A percentile compares a stretch with the other conserved stretches of the same genome.
Conservation (phyloP, 2,329 filamentous ascomycete species). For the Chaetomium strumarium region DNA sequence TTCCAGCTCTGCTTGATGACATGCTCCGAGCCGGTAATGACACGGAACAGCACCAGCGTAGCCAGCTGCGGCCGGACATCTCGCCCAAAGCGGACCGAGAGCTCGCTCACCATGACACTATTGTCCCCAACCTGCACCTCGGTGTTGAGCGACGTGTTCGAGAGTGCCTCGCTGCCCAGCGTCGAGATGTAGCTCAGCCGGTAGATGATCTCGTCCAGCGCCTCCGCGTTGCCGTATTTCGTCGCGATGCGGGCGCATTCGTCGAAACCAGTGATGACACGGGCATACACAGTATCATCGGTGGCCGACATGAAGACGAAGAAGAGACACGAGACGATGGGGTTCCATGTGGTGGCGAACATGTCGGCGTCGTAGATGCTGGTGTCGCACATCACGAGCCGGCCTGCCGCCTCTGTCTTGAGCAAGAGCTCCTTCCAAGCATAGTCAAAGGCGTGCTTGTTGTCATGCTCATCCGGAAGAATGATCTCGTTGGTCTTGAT, state of each 20-base stretch:
- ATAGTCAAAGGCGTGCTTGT: slow-evolving; percentile 92
- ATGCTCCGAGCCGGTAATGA: slow-evolving; percentile 78
- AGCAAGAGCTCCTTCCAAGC: slow-evolving; percentile 92
- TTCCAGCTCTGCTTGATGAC: slow-evolving; percentile 73
- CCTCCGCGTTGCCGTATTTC: slow-evolving; percentile 75
- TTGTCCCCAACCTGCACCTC: slow-evolving; percentile 89
- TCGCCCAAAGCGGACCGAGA: slow-evolving; percentile 89
- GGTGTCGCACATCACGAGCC: slow-evolving; percentile 74
- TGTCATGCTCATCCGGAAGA: slow-evolving; percentile 92
- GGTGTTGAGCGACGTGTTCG: slow-evolving; percentile 85
- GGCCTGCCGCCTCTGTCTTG: slow-evolving; percentile 72
- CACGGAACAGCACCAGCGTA: slow-evolving; percentile 89
- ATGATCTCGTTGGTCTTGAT: slow-evolving; percentile 95
- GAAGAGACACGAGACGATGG: slow-evolving; percentile 87
- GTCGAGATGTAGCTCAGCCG: slow-evolving; percentile 88
- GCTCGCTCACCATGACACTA: slow-evolving; percentile 96
- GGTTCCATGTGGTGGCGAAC: slow-evolving; percentile 94
- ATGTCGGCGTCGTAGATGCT: slow-evolving; percentile 97
- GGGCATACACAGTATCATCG: slow-evolving; percentile 89
- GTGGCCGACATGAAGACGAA: slow-evolving; percentile 99
- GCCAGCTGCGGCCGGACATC: slow-evolving; percentile 92
- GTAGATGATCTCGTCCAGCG: slow-evolving; percentile 86
- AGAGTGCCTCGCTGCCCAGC: slow-evolving; percentile 66
- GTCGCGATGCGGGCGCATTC: slow-evolving; percentile 92
- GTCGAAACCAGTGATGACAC: slow-evolving; percentile 90